phyloP scores from a whole-genome alignment of 306 rosid genomes.

The Castanea mollissima region DNA sequence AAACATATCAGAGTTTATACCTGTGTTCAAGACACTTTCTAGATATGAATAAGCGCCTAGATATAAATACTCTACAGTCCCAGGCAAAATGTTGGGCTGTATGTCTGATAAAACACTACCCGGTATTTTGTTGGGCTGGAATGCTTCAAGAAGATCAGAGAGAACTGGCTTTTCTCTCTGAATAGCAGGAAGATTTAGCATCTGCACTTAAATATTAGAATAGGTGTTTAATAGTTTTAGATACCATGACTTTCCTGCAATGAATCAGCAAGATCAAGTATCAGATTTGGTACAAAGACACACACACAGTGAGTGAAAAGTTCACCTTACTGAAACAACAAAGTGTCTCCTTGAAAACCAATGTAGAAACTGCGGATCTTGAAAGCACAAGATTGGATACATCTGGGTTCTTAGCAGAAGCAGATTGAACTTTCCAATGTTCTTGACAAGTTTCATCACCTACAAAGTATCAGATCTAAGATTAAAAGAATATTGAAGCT shows the following conservation, averaged over 20 bases:
- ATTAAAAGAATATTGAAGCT: not conserved
- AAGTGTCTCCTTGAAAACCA: constrained; percentile 33
- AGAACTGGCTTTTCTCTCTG: constrained; percentile 24
- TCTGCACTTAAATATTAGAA: constrained; percentile 13
- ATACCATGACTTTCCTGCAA: not conserved
- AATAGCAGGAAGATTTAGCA: constrained; percentile 27
- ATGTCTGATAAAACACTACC: constrained; percentile 22
- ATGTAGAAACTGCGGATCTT: constrained; percentile 27
- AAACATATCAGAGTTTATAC: constrained; percentile 15
- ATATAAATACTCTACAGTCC: constrained; percentile 28
- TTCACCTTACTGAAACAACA: constrained; percentile 28
- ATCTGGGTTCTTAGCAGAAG: constrained; percentile 37
- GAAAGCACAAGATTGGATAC: constrained; percentile 27
- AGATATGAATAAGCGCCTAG: constrained; percentile 30
- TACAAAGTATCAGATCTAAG: not conserved
- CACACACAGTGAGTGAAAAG: not conserved
- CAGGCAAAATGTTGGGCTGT: constrained; percentile 25
- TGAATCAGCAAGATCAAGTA: not conserved
- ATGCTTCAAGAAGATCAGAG: constrained; percentile 34
- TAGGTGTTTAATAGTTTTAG: not conserved
- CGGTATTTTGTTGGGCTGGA: constrained; percentile 32
- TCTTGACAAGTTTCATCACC: constrained; percentile 31
- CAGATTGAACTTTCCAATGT: constrained; percentile 37
- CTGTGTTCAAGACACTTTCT: constrained; percentile 32
- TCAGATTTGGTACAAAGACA: not conserved